Percentiles rank a stretch among this genome's conserved stretches.
phyloP scores from a whole-genome alignment of 164 flowering plant genomes.

The Warburgia ugandensis region DNA sequence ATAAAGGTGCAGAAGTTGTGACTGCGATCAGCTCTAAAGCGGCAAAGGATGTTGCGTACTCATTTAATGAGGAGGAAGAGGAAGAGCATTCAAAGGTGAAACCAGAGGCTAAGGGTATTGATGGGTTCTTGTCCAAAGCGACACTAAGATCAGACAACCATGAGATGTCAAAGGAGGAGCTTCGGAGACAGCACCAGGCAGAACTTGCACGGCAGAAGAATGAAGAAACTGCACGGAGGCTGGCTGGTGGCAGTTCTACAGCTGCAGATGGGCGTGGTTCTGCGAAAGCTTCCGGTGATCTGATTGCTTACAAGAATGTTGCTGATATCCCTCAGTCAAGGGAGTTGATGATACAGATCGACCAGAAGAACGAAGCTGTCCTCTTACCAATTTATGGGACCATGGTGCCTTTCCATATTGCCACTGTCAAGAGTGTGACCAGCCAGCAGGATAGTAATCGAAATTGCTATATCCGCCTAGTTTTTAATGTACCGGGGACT shows the following conservation, averaged over 20 bases:
- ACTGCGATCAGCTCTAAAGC: slow-evolving; percentile 49
- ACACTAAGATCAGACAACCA: slow-evolving; percentile 61
- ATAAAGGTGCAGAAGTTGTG: slow-evolving; percentile 34
- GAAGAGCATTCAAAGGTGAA: slow-evolving; percentile 37
- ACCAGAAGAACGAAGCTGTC: slow-evolving; percentile 69
- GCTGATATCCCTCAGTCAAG: slow-evolving; percentile 56
- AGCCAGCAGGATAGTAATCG: slow-evolving; percentile 66
- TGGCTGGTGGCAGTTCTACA: slow-evolving; percentile 58
- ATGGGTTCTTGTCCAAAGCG: slow-evolving; percentile 36
- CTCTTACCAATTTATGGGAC: slow-evolving; percentile 65
- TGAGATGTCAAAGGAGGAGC: slow-evolving; percentile 69
- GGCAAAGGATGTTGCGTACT: slow-evolving; percentile 65
- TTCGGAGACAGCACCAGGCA: slow-evolving; percentile 72
- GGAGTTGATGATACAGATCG: slow-evolving; percentile 64
- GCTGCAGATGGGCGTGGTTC: slow-evolving; percentile 22
- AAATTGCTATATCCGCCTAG: slow-evolving; percentile 59
- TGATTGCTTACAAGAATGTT: slow-evolving; percentile 59
- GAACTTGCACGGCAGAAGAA: slow-evolving; percentile 78
- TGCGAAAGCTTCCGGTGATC: slow-evolving; percentile 32
- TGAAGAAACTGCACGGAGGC: slow-evolving; percentile 74
- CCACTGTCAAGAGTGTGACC: too few species aligned
- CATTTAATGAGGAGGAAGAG: slow-evolving; percentile 64
- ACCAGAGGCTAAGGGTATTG: slow-evolving; percentile 22
- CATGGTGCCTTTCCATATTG: slow-evolving; percentile 79
- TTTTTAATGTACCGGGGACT: slow-evolving; percentile 74